Evolutionary conservation across 371 early-diverging fungal species (phyloP), one percentile per base, ranked within the genome.

Genomic region (Saksenaea oblongispora): DNA sequence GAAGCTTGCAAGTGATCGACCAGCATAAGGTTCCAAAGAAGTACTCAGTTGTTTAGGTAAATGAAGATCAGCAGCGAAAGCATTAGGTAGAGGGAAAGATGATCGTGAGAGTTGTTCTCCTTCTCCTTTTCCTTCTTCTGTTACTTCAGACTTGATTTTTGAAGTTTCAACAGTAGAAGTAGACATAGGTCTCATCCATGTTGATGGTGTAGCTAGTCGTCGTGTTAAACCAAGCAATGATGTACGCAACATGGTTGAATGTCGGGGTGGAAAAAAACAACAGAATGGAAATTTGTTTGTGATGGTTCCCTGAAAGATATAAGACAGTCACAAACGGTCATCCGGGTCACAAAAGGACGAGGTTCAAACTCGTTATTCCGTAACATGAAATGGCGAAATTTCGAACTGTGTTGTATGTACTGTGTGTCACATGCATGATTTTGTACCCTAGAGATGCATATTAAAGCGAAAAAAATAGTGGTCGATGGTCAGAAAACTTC

Each of bases 1-100:
- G 37, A 67, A 73, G 11, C 75, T 75, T 22, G 70, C 72, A 42
- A 86, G 67, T 1, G 82, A 77, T 37, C 86, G 73, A 14, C 86
- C 86, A 37, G 68, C 37, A 55, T 79, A 82, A 34, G 79, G 66
- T 41, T 78, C 74, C 28, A 73, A 69, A 8, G 77, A 76, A 27
- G 69, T 66, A 3, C 70, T 64, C 9, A 69, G 64, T 18, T 73
- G 70, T 27, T 64, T 66, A 28, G 73, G 66, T 58, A 61, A 37
- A 55, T 58, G 64, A 34, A 69, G 58, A 8, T 63, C 61, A 7
- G 59, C 54, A 34, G 66, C 64, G 13, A 73, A 59, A 2, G 65
- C 37, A 39, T 62, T 61, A 47, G 73, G 73, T 64, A 73, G 22
- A 47, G 47, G 18, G 22, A 47, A 47, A 9, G 47, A 9, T 4